A percentile compares a stretch with the other conserved stretches of the same genome.
Conservation (phyloP, 2,329 filamentous ascomycete species). For the Paracamarosporium sp. region DNA sequence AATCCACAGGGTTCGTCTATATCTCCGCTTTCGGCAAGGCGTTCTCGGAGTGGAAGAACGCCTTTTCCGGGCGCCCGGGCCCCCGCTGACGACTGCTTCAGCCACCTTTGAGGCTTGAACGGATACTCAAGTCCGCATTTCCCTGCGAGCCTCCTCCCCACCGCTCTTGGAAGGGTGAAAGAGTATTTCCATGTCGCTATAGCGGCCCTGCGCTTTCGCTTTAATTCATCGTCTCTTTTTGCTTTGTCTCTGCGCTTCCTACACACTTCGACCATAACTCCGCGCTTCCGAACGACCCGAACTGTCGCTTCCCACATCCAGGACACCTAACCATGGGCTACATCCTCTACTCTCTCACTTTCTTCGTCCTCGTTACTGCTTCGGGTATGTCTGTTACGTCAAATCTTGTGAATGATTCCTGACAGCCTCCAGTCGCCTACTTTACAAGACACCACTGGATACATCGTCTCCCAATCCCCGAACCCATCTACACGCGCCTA, state of each 20-base stretch:
- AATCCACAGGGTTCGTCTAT: slow-evolving; percentile 32
- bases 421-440: slow-evolving; percentile 67
- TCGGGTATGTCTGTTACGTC: slow-evolving; percentile 62
- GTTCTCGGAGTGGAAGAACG: slow-evolving; percentile 28
- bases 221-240: not conserved
- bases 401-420: slow-evolving; percentile 20
- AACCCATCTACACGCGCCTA: slow-evolving; percentile 77
- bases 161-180: not conserved
- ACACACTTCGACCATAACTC: slow-evolving; percentile 11
- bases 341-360: slow-evolving; percentile 77
- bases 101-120: not conserved
- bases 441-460: slow-evolving; percentile 81
- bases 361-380: slow-evolving; percentile 73
- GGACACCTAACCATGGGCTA: slow-evolving; percentile 73
- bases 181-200: not conserved
- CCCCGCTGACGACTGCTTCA: slow-evolving; percentile 9
- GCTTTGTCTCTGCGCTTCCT: not conserved
- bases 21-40: slow-evolving; percentile 33
- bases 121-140: not conserved
- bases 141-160: not conserved
- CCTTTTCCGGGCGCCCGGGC: slow-evolving; percentile 16
- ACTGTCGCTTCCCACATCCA: slow-evolving; percentile 1
- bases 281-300: slow-evolving; percentile 26
- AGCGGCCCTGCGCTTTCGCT: not conserved
- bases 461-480: slow-evolving; percentile 67